phyloP scores from a whole-genome alignment of 2,329 filamentous ascomycete genomes.

The Metarhizium rileyi region DNA sequence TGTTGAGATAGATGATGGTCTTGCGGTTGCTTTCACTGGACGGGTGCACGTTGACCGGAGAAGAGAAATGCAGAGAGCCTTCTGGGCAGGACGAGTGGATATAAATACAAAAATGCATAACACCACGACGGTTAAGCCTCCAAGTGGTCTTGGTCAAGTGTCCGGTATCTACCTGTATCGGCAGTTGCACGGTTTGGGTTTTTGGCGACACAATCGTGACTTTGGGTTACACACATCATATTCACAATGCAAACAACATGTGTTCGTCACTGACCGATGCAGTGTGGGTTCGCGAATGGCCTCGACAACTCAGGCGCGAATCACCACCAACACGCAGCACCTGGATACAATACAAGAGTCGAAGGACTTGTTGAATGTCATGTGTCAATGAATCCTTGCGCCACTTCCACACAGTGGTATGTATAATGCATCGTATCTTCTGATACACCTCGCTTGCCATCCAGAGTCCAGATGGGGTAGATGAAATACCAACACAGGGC shows the following conservation, averaged over 20 bases:
- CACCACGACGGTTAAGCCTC: no score
- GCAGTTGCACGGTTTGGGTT: no score
- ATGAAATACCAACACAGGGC: neutral
- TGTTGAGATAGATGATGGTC: no score
- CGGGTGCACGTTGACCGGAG: no score
- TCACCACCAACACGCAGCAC: neutral
- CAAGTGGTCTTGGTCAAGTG: no score
- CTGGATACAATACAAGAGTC: neutral
- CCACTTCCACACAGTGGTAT: neutral
- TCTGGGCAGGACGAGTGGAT: neutral
- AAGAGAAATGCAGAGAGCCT: no score
- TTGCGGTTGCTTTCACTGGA: no score
- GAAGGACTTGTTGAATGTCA: neutral
- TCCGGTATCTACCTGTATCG: no score
- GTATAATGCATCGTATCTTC: neutral
- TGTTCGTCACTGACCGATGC: neutral
- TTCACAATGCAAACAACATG: neutral
- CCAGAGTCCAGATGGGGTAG: neutral
- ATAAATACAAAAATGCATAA: neutral
- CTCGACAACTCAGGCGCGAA: neutral
- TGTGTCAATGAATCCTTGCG: conserved; percentile 1
- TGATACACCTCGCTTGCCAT: neutral
- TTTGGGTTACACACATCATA: neutral
- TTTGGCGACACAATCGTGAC: neutral
- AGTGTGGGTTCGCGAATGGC: neutral